Evolutionary conservation across 108 stramenopile genomes (phyloP), one percentile per base, ranked within the genome.

Genomic region (Skeletonema marinoi): DNA sequence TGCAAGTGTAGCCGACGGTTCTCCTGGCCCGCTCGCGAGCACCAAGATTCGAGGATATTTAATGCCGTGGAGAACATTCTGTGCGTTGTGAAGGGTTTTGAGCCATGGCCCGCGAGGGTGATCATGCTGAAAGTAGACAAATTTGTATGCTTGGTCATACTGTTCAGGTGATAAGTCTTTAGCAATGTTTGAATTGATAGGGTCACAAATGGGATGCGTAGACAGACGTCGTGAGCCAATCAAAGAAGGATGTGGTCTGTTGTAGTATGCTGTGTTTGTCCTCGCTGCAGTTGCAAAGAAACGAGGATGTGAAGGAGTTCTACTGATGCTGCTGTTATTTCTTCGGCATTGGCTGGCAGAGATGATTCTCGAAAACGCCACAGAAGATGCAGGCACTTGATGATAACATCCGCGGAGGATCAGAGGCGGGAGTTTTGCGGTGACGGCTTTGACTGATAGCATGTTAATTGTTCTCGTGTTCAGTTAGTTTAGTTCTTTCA

Each of bases 51-150:
- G 80, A 39, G 68, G 73, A 6, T 19, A 41, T 16, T 73, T 60
- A 12, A 21, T 14, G 62, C 74, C 80, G 54, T 70, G 12, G 10
- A 78, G 71, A 29, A 73, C 42, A 29, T 68, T 42, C 30, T 73
- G 65, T 29, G 78, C 66, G n/a, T 59, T 61, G 17, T 78, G 56
- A 21, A 78, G 71, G 13, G 67, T 46, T 35, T 71, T 71, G 2
- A 62, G 54, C 78, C 78, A 78, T 30, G 78, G 78, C 12, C 78
- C 78, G 68, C 38, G 78, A 42, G 70, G 66, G 68, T 78, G 78
- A 62, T 38, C 51, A 54, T 78, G 78, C 33, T 78, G 78, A 12
- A 62, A 29, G 46, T 78, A 78, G 31, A 69, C 4, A 63, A 56
- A 73, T 32, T 74, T 74, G 39, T 74, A 80, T 17, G 66, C 73